Base-by-base conservation (phyloP, 768 basidiomycete genomes). In the Mycena alexandri region DNA sequence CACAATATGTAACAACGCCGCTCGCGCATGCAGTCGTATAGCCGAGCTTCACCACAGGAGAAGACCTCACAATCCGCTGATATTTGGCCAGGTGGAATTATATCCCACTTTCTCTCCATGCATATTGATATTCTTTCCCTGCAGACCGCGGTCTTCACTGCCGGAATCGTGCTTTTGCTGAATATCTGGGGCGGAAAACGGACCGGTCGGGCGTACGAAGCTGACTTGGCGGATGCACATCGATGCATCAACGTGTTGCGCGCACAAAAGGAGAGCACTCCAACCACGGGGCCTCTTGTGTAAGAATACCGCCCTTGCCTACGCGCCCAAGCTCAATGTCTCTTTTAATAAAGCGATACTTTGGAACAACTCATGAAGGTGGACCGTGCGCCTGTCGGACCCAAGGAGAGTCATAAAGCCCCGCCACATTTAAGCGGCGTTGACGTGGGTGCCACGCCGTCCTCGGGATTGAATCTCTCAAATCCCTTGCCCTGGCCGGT, bases 1-100 rank as follows among this genome's bases (percentile, higher is more conserved):
- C 5, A 87, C 89, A 0, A 90, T 91, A 63, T 90, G 89, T 76
- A 85, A 86, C 46, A 91, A 89, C 44, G 83, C 90, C 6, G 87
- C 90, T 0, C 81, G 90, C 10, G 88, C 88, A 0, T 86, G 83
- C 50, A 81, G 81, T 22, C 88, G 87, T 50, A 81, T 92, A 24
- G 75, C 87, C 51, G 88, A 89, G 62, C 76, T 79, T 12, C 80
- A 81, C 43, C 80, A 81, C 36, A 72, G 56, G 36, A 73, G 79
- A 16, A 44, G 74, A 0, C 70, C 71, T 0, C 29, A 54, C 5
- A 55, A 61, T 34, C 71, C 71, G 8, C 48, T 72, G 9, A 3
- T 56, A 17, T 67, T 71, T 38, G 57, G 34, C 17, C 65, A 60
- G 54, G 69, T 70, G 22, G 3, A 21, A 25, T 22, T 29, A 21